phyloP scores from a whole-genome alignment of 441 rosid species.

The Euphorbia schlechtendalii region DNA sequence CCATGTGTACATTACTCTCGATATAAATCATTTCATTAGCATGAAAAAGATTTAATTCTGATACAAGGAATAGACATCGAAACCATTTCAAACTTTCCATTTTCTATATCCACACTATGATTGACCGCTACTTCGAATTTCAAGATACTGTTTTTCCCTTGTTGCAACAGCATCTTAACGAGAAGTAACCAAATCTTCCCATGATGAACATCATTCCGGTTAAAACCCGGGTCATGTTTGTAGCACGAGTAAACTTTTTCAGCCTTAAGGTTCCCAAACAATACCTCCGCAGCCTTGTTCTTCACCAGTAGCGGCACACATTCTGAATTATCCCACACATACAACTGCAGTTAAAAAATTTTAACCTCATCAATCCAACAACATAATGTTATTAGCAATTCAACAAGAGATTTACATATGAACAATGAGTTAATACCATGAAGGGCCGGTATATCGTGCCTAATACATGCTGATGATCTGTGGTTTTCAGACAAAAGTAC shows the following conservation, averaged over 20 bases:
- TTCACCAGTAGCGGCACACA: conserved; percentile 41
- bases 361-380: background rate
- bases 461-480: conserved; percentile 36
- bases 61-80: conserved; percentile 34
- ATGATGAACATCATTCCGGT: conserved; percentile 3
- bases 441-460: conserved; percentile 47
- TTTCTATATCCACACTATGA: conserved; percentile 29
- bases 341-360: conserved; percentile 32
- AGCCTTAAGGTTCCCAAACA: conserved; percentile 52
- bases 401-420: background rate
- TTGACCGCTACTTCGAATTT: conserved; percentile 35
- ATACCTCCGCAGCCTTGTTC: conserved; percentile 51
- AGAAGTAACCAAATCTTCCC: conserved; percentile 36
- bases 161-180: conserved; percentile 29
- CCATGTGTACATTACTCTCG: too few relatives aligned
- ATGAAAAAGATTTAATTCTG: conserved; percentile 4
- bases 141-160: conserved; percentile 39
- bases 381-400: background rate
- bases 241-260: conserved; percentile 31
- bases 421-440: conserved; percentile 25
- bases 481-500: conserved; percentile 40
- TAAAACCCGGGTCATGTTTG: conserved; percentile 1
- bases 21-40: background rate
- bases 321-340: conserved; percentile 50
- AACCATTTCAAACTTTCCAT: conserved; percentile 40